These are phyloP conservation scores for Sporothrix variecibatus DNA, from an alignment of 2,329 filamentous ascomycete genomes.

Conservation along the genomic window DNA sequence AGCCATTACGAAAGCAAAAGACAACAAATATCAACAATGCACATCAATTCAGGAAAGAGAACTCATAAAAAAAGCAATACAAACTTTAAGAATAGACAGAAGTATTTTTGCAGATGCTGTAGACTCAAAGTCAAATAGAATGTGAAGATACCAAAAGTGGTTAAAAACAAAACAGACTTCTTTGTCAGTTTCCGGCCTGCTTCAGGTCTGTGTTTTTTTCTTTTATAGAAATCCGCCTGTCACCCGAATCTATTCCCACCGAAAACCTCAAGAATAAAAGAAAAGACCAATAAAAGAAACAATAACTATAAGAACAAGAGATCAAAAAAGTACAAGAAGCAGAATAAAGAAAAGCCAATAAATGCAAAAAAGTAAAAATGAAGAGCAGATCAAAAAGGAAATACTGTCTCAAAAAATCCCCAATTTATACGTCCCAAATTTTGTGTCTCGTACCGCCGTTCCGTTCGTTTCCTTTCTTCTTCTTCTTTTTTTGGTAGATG, in stretches of 20 bases:
- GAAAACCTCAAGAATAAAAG: neutral
- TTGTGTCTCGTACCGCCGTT: neutral
- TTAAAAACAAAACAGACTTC: neutral
- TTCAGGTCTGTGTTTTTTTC: neutral
- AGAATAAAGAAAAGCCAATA: too few relatives aligned
- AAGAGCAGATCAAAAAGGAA: neutral
- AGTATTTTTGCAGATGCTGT: neutral
- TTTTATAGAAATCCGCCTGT: neutral
- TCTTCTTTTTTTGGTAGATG: neutral
- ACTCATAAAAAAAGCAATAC: neutral
- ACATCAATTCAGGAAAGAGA: too few relatives aligned
- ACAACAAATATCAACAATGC: neutral
- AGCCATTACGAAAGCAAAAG: neutral
- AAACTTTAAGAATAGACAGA: neutral
- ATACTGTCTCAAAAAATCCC: neutral
- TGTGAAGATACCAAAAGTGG: neutral
- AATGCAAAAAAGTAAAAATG: neutral
- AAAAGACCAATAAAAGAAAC: neutral
- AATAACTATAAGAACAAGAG: neutral
- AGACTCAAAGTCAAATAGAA: neutral
- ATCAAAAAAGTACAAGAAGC: neutral
- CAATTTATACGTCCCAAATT: neutral
- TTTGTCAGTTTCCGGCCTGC: conserved; percentile 12
- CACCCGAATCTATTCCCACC: neutral
- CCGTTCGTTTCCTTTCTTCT: neutral